phyloP scores from a whole-genome alignment of 257 asterid species.

The Solanum neorickii region DNA sequence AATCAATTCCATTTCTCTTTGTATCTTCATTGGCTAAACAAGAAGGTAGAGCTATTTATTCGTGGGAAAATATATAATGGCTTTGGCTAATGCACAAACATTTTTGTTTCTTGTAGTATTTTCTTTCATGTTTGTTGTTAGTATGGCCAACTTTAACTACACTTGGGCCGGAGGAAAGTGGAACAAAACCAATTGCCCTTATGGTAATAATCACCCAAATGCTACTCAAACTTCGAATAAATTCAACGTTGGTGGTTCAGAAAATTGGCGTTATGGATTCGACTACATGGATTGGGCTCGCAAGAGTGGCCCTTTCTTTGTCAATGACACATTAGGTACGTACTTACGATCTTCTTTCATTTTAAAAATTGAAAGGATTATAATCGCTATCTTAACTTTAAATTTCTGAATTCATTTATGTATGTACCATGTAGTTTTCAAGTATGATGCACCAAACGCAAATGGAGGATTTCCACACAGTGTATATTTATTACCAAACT shows the following conservation, averaged over 20 bases:
- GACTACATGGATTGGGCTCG: slow-evolving; percentile 65
- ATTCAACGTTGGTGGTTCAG: slow-evolving; percentile 42
- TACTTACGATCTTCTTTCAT: background rate
- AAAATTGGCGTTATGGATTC: slow-evolving; percentile 55
- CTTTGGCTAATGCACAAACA: background rate
- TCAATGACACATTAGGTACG: slow-evolving; percentile 49
- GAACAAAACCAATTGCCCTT: slow-evolving; percentile 16
- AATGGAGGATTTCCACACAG: slow-evolving; percentile 44
- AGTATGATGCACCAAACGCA: slow-evolving; percentile 55
- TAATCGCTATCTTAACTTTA: background rate
- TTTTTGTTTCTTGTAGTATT: slow-evolving; percentile 2
- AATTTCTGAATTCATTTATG: background rate
- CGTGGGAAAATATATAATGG: background rate
- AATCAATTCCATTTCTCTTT: background rate
- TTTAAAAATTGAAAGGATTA: background rate
- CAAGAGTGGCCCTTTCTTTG: slow-evolving; percentile 42
- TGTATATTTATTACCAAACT: slow-evolving; percentile 44
- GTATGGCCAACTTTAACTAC: slow-evolving; percentile 18
- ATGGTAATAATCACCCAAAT: slow-evolving; percentile 14
- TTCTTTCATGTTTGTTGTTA: background rate
- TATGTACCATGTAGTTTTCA: slow-evolving; percentile 35
- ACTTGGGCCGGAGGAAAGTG: slow-evolving; percentile 14
- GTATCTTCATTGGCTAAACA: background rate
- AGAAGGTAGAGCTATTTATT: background rate
- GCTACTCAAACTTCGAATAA: slow-evolving; percentile 16